Base-by-base conservation (phyloP, 75 land plant species). In the Picea glauca region DNA sequence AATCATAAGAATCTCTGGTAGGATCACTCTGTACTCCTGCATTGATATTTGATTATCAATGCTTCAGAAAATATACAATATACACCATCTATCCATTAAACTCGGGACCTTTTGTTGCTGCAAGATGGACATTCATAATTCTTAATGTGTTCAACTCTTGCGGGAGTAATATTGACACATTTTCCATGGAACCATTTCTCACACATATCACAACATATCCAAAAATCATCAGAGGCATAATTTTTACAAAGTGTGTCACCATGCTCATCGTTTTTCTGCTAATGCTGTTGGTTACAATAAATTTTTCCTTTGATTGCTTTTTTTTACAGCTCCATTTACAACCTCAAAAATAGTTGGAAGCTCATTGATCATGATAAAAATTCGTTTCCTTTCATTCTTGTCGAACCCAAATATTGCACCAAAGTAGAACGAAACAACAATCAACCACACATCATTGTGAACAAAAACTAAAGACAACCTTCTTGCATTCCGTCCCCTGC, bases 401-500 rank as follows among this genome's bases (percentile, higher is more conserved):
- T 87, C 89, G 72, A 89, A 86, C 5, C 86, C 89, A 78, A 89
- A 83, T 35, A 89, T 83, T 23, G 92, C 88, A n/a, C 92, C 92
- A 85, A 90, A 90, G 70, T 85, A 90, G 50, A 85, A 90, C 13
- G 92, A 85, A 76, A 90, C 91, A 23, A 91, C 85, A 60, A 90
- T 82, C 17, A 90, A 60, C 92, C 92, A 90, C n/a, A 91, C 88
- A 81, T 90, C 92, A 84, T 86, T 88, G 72, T 90, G 92, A 38
- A 90, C 92, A n/a, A 91, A 91, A 66, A 90, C 92, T 32, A 90
- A 80, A 31, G 91, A 85, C 35, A 90, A 66, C 91, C 91, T 58
- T 82, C 80, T 79, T 84, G 84, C 93, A 91, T 91, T 61, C 93
- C 93, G 76, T 91, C 93, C 79, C 93, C 84, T 61, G 93, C 93